phyloP scores from a whole-genome alignment of 2,329 filamentous ascomycete genomes.

The Hyphodiscus sp. region DNA sequence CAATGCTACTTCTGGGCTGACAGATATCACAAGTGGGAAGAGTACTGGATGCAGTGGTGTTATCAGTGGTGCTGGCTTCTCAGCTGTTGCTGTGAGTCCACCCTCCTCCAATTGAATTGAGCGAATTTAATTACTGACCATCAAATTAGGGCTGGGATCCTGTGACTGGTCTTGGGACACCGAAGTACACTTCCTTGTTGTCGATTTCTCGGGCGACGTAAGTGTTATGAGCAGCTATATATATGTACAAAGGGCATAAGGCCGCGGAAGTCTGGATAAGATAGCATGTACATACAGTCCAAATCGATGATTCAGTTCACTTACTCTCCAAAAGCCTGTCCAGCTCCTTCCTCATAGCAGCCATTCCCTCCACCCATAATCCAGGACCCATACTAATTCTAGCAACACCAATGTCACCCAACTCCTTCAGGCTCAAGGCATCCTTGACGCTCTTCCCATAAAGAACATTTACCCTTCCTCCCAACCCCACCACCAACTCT shows the following conservation, averaged over 20 bases:
- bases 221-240: not conserved
- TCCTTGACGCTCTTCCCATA: conserved; percentile 30
- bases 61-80: conserved; percentile 19
- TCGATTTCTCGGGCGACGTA: not conserved
- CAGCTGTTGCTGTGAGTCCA: conserved; percentile 16
- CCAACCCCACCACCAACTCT: conserved; percentile 41
- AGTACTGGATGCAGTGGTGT: conserved; percentile 32
- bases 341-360: conserved; percentile 6
- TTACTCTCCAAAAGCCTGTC: conserved; percentile 1
- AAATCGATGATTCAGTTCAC: not conserved
- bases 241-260: not conserved
- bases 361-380: conserved; percentile 37
- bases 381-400: conserved; percentile 49
- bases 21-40: conserved; percentile 35
- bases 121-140: not conserved
- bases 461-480: conserved; percentile 44
- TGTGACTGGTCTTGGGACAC: conserved; percentile 41
- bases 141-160: conserved; percentile 36
- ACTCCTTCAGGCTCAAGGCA: conserved; percentile 37
- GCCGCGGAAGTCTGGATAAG: not conserved
- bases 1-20: conserved; percentile 32
- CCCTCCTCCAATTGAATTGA: not conserved
- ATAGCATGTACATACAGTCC: not conserved
- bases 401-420: conserved; percentile 45
- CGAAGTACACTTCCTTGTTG: conserved; percentile 23